phyloP scores from a whole-genome alignment of 306 rosid genomes.

The Vigna reflexopilosa region DNA sequence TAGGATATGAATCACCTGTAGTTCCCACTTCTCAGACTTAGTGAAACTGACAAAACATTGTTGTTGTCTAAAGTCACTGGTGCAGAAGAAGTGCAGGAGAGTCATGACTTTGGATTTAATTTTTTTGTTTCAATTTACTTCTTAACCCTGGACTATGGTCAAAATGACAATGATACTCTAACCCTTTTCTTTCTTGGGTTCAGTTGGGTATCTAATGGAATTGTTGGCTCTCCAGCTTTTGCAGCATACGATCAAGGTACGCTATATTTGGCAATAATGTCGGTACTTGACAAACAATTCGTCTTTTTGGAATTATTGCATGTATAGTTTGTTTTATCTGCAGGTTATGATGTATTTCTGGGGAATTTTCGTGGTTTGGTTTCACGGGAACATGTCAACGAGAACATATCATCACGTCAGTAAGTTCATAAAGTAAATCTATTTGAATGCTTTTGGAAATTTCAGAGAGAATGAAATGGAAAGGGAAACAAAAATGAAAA shows the following conservation, averaged over 20 bases:
- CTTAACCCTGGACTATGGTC: not conserved
- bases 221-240: conserved; percentile 98
- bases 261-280: conserved; percentile 40
- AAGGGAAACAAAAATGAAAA: conserved; percentile 17
- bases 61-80: not conserved
- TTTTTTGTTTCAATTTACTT: not conserved
- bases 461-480: not conserved
- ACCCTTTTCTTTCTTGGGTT: conserved; percentile 13
- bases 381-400: conserved; percentile 82
- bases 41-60: not conserved
- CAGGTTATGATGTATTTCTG: conserved; percentile 89
- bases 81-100: not conserved
- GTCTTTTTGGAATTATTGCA: conserved; percentile 21
- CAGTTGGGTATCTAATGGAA: conserved; percentile 98
- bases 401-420: conserved; percentile 78
- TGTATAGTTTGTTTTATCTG: conserved; percentile 29
- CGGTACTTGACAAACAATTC: conserved; percentile 6
- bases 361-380: conserved; percentile 89
- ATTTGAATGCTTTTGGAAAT: not conserved
- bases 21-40: not conserved
- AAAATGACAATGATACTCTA: conserved; percentile 25
- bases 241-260: conserved; percentile 97
- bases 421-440: conserved; percentile 54
- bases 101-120: not conserved
- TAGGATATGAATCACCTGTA: not conserved